Base-by-base conservation (phyloP, 2,329 filamentous ascomycete species). In the Talaromyces sp. region DNA sequence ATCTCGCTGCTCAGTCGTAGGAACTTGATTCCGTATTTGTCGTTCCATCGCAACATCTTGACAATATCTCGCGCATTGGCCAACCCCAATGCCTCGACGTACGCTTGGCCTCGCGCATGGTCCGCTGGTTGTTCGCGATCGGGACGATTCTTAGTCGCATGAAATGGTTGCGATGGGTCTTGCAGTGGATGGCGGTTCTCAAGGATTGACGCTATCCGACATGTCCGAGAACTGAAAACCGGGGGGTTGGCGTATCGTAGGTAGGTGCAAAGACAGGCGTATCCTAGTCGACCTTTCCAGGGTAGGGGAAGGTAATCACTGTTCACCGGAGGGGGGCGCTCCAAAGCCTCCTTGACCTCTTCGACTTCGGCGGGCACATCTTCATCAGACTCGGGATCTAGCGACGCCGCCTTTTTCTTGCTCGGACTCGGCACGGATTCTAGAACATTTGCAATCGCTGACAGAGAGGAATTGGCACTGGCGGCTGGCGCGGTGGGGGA, bases 261-360 rank as follows among this genome's bases (percentile, higher is more conserved):
- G 75, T 97, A 97, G 0, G 94, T 98, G 74, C 96, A 96, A 16
- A 98, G 81, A 73, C 93, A 97, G 11, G 94, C 92, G 84, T 96
- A 97, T 65, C 93, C 93, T 67, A 97, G 75, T 33, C 93, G 85
- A 0, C 94, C 94, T 78, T 89, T 92, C 93, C 93, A 97, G 0
- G 93, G 94, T 24, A 97, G 77, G 27, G 94, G 94, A 22, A 97
- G 82, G 72, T 89, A 91, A 68, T 86, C 86, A 73, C 92, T 97
- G 72, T 97, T 90, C 16, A 96, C 87, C 0, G 93, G 87, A 7
- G 92, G 92, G 13, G 89, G 85, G 63, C 92, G 82, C 9, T 83
- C 82, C 27, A 85, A 71, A 22, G 87, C 86, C 70, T 84, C 82
- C 68, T 85, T 82, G 59, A 88, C 77, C 70, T 88, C 86, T 70